phyloP scores from a whole-genome alignment of 257 asterid species.

The Plectranthus barbatus region DNA sequence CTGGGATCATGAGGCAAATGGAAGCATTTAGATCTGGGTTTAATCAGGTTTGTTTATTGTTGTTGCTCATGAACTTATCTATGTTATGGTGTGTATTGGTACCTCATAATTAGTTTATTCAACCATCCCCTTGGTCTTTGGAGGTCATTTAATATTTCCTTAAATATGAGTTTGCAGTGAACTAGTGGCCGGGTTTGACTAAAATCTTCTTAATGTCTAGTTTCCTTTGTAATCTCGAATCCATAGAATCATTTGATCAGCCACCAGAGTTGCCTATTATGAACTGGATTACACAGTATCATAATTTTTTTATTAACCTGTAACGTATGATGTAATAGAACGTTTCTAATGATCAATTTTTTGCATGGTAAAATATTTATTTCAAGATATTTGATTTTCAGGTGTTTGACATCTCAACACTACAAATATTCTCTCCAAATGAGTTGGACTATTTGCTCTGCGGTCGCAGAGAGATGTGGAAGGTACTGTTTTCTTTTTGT shows the following conservation, averaged over 20 bases:
- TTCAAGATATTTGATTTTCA: constrained; percentile 15
- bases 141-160: neutral
- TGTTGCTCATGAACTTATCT: neutral
- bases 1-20: constrained; percentile 72
- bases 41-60: constrained; percentile 56
- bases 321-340: neutral
- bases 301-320: neutral
- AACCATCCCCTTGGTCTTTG: neutral
- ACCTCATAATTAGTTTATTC: neutral
- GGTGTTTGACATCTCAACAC: constrained; percentile 82
- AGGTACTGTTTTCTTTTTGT: constrained; percentile 43
- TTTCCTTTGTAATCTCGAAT: neutral
- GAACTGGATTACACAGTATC: neutral
- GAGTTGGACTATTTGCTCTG: constrained; percentile 96
- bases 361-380: neutral
- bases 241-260: neutral
- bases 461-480: constrained; percentile 96
- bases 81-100: neutral
- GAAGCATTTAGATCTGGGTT: constrained; percentile 98
- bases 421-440: constrained; percentile 82
- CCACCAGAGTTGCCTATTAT: neutral
- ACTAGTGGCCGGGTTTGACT: neutral
- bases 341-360: neutral
- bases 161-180: neutral
- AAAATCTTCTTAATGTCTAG: neutral